These are phyloP conservation scores for Strobilomyces dryophilus DNA, from an alignment of 768 basidiomycete species.

Conservation along the genomic window DNA sequence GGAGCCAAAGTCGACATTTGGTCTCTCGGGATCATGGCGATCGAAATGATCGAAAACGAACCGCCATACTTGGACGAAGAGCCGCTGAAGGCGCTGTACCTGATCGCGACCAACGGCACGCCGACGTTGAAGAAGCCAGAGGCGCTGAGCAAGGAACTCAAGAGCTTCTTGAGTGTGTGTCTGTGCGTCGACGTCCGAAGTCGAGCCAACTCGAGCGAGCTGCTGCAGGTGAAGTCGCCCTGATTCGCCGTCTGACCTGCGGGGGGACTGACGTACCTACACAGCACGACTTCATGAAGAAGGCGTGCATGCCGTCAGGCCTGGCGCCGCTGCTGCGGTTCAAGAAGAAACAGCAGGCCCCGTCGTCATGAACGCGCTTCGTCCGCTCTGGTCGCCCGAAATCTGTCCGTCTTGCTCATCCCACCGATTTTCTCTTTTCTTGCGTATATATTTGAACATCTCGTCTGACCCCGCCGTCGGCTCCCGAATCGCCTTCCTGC, in stretches of 20 bases:
- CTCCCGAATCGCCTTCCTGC: too few relatives aligned
- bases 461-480: too few relatives aligned
- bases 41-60: constrained; percentile 99
- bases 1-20: constrained; percentile 96
- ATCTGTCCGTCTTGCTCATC: too few relatives aligned
- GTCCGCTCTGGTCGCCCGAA: neutral
- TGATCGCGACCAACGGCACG: constrained; percentile 97
- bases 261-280: too few relatives aligned
- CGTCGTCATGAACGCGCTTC: neutral
- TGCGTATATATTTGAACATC: too few relatives aligned
- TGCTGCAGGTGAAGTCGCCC: constrained; percentile 62
- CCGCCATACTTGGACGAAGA: constrained; percentile 96
- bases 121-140: constrained; percentile 97
- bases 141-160: constrained; percentile 84
- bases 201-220: constrained; percentile 83
- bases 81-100: constrained; percentile 87
- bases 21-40: constrained; percentile 98
- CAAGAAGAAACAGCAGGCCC: constrained; percentile 38
- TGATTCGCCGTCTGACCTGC: neutral
- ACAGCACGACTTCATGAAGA: constrained; percentile 92
- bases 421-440: too few relatives aligned
- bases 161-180: constrained; percentile 97
- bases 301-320: constrained; percentile 77
- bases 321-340: constrained; percentile 84
- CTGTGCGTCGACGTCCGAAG: constrained; percentile 97